Base-by-base conservation (phyloP, 805 yeast genomes). In the Yarrowia sp. region DNA sequence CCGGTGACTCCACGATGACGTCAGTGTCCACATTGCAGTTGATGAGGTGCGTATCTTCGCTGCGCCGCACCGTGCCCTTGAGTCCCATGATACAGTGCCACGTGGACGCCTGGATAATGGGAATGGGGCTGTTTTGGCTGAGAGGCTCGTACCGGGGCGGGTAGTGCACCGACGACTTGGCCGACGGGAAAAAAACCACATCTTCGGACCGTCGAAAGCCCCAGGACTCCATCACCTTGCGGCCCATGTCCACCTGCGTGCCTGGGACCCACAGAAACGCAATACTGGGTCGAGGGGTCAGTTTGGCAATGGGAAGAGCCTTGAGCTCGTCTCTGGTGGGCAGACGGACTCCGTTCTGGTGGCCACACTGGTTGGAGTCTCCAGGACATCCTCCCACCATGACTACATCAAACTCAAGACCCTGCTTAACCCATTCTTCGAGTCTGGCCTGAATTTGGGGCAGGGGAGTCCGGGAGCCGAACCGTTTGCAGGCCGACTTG, bases 71-170 rank as follows among this genome's bases (percentile, higher is more conserved):
- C 0, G 98, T 92, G 2, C 98, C 98, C 2, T 96, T 92, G 62
- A 92, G 89, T 70, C 97, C 93, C 97, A 92, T 92, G 89, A 97
- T 89, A 71, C 98, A 92, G 76, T 93, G 98, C 97, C 97, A 92
- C 75, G 89, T 85, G 66, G 86, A 84, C 66, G 84, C 48, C 46
- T 48, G 54, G 0, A 61, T 33, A 22, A 58, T 22, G 32, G 63
- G 63, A 5, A 14, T 85, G 64, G 89, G 80, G 26, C 89, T 72
- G 1, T 80, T 69, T 35, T 79, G 79, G 17, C 81, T 83, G 65
- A 81, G 43, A 6, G 65, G 81, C 1, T 77, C 75, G 38, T 75
- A 71, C 32, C 64, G 35, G 9, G 81, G 81, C 41, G 95, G 95
- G 67, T 83, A 86, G 71, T 83, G 85, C 1, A 85, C 85, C 0